phyloP scores from a whole-genome alignment of 768 basidiomycete species.

The Collybia mongolica region DNA sequence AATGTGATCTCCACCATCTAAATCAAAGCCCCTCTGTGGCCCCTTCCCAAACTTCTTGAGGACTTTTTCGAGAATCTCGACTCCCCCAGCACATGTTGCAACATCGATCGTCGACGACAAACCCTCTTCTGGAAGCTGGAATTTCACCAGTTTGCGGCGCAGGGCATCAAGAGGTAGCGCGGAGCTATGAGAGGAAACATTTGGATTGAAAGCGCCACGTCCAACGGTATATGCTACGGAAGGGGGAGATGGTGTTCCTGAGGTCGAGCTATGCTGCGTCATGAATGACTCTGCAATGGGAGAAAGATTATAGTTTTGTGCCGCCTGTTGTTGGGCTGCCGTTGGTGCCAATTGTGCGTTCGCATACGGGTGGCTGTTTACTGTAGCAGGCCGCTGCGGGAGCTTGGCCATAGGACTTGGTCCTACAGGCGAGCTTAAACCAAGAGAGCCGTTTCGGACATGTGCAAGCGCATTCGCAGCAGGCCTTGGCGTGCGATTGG shows the following conservation, averaged over 20 bases:
- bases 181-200: constrained; percentile 38
- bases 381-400: constrained; percentile 42
- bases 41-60: constrained; percentile 87
- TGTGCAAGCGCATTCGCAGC: constrained; percentile 32
- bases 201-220: constrained; percentile 56
- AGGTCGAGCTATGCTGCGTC: constrained; percentile 26
- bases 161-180: constrained; percentile 72
- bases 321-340: constrained; percentile 23
- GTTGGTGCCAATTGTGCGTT: constrained; percentile 46
- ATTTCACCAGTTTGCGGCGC: constrained; percentile 84
- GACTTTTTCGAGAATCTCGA: constrained; percentile 86
- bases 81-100: constrained; percentile 73
- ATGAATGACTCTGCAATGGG: constrained; percentile 71
- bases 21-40: constrained; percentile 38
- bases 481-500: constrained; percentile 29
- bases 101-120: constrained; percentile 78
- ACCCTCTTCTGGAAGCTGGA: constrained; percentile 80
- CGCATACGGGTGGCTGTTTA: constrained; percentile 59
- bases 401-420: constrained; percentile 39
- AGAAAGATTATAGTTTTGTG: constrained; percentile 50
- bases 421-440: constrained; percentile 36
- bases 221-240: constrained; percentile 52
- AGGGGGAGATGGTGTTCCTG: constrained; percentile 49
- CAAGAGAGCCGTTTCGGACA: constrained; percentile 52
- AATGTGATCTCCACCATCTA: constrained; percentile 49